Conservation (phyloP, 2,329 filamentous ascomycete genomes). For the Colletotrichum melonis region DNA sequence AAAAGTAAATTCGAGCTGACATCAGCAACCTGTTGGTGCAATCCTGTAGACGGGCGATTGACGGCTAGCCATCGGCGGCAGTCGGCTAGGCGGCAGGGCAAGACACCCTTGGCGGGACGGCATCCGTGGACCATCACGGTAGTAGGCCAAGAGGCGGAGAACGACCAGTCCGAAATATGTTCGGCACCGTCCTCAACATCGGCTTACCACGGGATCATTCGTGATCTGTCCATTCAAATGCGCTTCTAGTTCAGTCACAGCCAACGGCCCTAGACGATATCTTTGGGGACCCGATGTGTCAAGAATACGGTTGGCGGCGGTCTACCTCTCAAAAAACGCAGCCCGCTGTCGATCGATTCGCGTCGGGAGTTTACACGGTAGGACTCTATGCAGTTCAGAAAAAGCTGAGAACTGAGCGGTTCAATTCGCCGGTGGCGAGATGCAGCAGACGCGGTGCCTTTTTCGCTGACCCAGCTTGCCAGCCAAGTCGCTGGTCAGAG, state of each 20-base stretch:
- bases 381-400: not conserved
- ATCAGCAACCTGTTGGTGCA: constrained; percentile 18
- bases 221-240: not conserved
- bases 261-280: no score
- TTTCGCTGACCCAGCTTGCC: not conserved
- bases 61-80: constrained; percentile 19
- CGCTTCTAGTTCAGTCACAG: not conserved
- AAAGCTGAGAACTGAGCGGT: not conserved
- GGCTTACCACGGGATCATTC: not conserved
- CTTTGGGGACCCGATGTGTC: no score
- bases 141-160: not conserved
- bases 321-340: not conserved
- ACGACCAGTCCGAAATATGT: not conserved
- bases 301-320: not conserved
- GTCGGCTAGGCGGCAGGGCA: constrained; percentile 19
- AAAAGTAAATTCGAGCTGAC: not conserved
- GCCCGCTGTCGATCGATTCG: constrained; percentile 14
- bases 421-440: not conserved
- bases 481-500: not conserved
- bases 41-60: constrained; percentile 7
- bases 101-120: constrained; percentile 18
- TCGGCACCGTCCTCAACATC: not conserved
- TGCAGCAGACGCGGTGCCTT: constrained; percentile 2
- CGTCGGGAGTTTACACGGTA: not conserved
- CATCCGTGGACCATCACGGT: constrained; percentile 7